Conservation (phyloP, 352 stramenopile species). For the Phytopythium helicoides region DNA sequence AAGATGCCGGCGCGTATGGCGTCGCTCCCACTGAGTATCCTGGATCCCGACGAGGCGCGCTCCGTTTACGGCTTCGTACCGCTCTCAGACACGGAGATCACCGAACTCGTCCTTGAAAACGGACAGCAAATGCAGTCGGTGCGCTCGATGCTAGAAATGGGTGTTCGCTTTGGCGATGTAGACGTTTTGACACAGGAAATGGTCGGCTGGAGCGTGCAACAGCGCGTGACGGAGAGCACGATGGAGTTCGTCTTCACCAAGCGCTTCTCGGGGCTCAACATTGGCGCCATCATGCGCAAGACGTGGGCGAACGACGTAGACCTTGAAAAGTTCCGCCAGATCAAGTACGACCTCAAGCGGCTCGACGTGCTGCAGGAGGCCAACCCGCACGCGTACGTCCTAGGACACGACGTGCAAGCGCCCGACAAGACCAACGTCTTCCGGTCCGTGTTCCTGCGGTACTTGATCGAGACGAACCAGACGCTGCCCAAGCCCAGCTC, state of each 20-base stretch:
- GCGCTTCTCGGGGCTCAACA: constrained; percentile 23
- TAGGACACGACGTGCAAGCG: constrained; percentile 32
- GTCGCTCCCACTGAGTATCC: constrained; percentile 7
- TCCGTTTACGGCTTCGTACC: constrained; percentile 31
- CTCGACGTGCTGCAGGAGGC: constrained; percentile 34
- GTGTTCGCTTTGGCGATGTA: not conserved
- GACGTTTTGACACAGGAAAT: constrained; percentile 5
- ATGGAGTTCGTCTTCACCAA: constrained; percentile 45
- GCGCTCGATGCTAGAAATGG: constrained; percentile 1
- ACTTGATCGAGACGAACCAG: constrained; percentile 27
- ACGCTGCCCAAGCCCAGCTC: constrained; percentile 9
- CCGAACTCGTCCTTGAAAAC: constrained; percentile 36
- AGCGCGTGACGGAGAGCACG: constrained; percentile 22
- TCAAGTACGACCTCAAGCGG: constrained; percentile 30
- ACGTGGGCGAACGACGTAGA: constrained; percentile 42
- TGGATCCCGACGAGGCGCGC: constrained; percentile 25
- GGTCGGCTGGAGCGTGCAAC: constrained; percentile 37
- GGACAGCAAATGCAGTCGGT: constrained; percentile 9
- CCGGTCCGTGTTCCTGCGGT: constrained; percentile 38
- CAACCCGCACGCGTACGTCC: constrained; percentile 26
- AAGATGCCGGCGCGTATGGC: not conserved
- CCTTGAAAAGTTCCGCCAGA: constrained; percentile 32
- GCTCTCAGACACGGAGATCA: constrained; percentile 29
- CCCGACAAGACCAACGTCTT: constrained; percentile 27
- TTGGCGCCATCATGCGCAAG: constrained; percentile 28